Evolutionary conservation across 805 yeast genomes (phyloP), one percentile per base, ranked within the genome.

Genomic region (Hanseniaspora occidentalis): DNA sequence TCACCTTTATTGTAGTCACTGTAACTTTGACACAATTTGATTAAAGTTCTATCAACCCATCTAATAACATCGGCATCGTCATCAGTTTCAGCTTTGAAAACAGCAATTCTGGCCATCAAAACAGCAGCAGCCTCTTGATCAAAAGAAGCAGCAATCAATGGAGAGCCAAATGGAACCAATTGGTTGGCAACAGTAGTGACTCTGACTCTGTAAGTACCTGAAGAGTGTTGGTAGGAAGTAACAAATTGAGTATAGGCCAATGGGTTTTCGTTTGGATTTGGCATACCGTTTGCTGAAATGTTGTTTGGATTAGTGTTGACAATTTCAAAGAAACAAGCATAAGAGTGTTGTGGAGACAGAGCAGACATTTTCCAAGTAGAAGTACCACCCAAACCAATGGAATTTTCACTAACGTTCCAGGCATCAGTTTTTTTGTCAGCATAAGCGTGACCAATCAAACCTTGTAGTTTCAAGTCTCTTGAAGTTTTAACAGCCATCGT

Each of bases 111-210:
- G 1, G 96, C 81, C 79, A 89, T 80, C 44, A 88, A 66, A 1
- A 88, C 96, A 13, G 96, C 94, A 3, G 98, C 96, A 10, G 96
- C 95, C 62, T 92, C 97, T 68, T 92, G 97, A 64, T 92, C 99
- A 60, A 92, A 92, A n/a, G 92, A 69, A 22, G 66, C 66, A 4
- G 72, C 67, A 43, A 73, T 65, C 24, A 63, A 64, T 21, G 80
- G 73, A 42, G 69, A 71, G 31, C 79, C 79, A 35, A 73, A 69
- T 41, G 75, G 70, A 16, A 69, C 60, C 47, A 74, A 54, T 45
- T 64, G 64, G 37, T 76, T 67, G 13, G 69, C 68, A 22, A 92
- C 70, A 1, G 97, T 92, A 18, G 98, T 89, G 26, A 92, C 96
- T 51, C 96, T 75, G 44, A 84, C 67, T 54, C 96, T 74, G 56